Conservation (phyloP, 108 stramenopile genomes). For the Conticribra weissflogii region DNA sequence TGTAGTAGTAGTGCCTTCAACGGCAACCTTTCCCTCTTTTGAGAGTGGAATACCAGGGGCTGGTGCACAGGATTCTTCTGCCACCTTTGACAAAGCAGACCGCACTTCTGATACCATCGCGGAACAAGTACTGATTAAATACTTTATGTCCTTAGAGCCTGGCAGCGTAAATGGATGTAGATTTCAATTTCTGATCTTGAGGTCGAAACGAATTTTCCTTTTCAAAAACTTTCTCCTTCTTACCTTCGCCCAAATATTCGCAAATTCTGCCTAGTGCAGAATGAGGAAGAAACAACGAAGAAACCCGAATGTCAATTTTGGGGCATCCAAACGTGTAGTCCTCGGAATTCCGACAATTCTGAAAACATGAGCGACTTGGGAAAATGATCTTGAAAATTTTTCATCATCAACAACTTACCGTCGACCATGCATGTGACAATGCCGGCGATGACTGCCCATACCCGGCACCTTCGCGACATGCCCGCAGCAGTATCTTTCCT, state of each 20-base stretch:
- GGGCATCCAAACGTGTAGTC: conserved; percentile 68
- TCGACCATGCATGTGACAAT: conserved; percentile 28
- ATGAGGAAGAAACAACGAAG: conserved; percentile 64
- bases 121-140: conserved; percentile 27
- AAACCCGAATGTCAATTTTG: conserved; percentile 51
- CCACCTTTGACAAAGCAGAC: conserved; percentile 1
- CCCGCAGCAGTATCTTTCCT: conserved; percentile 67
- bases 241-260: conserved; percentile 55
- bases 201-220: too few relatives aligned
- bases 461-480: conserved; percentile 62
- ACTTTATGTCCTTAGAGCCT: conserved; percentile 20
- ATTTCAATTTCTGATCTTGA: too few relatives aligned
- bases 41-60: not conserved
- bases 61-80: conserved; percentile 2
- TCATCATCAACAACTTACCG: conserved; percentile 22
- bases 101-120: conserved; percentile 24
- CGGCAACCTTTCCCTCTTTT: too few relatives aligned
- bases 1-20: too few relatives aligned
- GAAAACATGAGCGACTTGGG: not conserved
- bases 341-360: conserved; percentile 21
- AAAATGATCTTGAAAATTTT: conserved; percentile 4
- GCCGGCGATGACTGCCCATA: conserved; percentile 30
- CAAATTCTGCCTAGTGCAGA: conserved; percentile 58
- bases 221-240: not conserved
- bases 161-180: too few relatives aligned